These are phyloP conservation scores for Pedinophyceae sp. DNA, from an alignment of 139 green algal genomes.

Conservation along the genomic window DNA sequence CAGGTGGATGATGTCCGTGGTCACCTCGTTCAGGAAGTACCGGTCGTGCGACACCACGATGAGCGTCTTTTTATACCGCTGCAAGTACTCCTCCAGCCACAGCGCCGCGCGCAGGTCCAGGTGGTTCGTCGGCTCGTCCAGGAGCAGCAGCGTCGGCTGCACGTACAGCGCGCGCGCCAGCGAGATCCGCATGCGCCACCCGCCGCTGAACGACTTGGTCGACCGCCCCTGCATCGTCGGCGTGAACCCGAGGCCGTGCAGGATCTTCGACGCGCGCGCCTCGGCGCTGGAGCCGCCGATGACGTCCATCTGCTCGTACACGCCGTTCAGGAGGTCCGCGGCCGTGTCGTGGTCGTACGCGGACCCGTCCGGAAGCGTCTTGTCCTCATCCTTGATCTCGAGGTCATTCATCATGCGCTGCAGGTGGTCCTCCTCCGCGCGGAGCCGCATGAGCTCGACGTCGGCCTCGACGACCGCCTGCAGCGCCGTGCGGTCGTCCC, in stretches of 20 bases:
- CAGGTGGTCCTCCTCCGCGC: constrained; percentile 67
- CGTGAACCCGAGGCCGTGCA: constrained; percentile 90
- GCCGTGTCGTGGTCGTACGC: constrained; percentile 18
- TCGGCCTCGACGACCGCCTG: constrained; percentile 84
- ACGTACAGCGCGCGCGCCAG: constrained; percentile 98
- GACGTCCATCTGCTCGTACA: constrained; percentile 82
- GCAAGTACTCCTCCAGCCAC: constrained; percentile 74
- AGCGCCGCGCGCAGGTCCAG: constrained; percentile 85
- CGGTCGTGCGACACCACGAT: constrained; percentile 96
- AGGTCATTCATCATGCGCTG: constrained; percentile 16
- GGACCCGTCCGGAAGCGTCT: constrained; percentile 1
- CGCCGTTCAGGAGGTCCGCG: constrained; percentile 54
- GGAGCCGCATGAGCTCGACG: constrained; percentile 78
- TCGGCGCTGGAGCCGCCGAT: constrained; percentile 75
- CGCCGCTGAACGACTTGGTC: constrained; percentile 71
- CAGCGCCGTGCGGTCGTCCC: constrained; percentile 40
- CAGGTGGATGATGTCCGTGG: constrained; percentile 99
- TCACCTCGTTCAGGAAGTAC: constrained; percentile 96
- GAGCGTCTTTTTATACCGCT: constrained; percentile 98
- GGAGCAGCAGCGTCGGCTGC: constrained; percentile 90
- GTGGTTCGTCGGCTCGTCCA: constrained; percentile 99
- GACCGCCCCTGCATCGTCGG: constrained; percentile 66
- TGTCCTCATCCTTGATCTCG: constrained; percentile 5
- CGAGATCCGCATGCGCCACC: constrained; percentile 96
- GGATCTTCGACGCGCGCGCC: constrained; percentile 84